These are phyloP conservation scores for Apiotrichum domesticum DNA, from an alignment of 1,284 basidiomycete genomes.

Conservation along the genomic window DNA sequence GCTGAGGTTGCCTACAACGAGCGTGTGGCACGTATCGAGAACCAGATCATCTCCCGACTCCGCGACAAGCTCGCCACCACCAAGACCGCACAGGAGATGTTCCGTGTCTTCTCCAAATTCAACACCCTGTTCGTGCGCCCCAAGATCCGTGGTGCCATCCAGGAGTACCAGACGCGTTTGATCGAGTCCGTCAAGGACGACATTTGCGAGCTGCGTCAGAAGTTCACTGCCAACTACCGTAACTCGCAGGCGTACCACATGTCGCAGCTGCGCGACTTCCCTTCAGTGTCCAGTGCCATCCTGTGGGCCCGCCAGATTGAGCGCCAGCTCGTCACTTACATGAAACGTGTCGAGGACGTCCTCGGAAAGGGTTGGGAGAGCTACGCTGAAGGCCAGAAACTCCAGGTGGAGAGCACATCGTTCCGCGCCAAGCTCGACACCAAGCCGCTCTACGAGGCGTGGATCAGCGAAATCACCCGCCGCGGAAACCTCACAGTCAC, in stretches of 20 bases:
- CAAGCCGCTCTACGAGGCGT: conserved; percentile 86
- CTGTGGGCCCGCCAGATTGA: conserved; percentile 99
- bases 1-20: conserved; percentile 98
- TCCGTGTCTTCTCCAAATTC: conserved; percentile 97
- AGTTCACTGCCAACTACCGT: conserved; percentile 93
- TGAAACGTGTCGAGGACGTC: conserved; percentile 99
- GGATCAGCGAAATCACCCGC: conserved; percentile 90
- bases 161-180: conserved; percentile 96
- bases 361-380: conserved; percentile 97
- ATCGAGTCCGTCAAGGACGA: conserved; percentile 98
- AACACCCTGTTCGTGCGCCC: conserved; percentile 95
- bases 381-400: conserved; percentile 97
- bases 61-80: conserved; percentile 91
- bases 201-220: conserved; percentile 90
- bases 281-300: conserved; percentile 93
- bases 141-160: conserved; percentile 96
- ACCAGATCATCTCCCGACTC: conserved; percentile 91
- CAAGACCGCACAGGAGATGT: conserved; percentile 97
- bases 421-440: conserved; percentile 97
- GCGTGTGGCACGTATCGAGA: conserved; percentile 92
- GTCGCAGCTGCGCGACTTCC: conserved; percentile 95
- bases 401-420: conserved; percentile 81
- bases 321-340: conserved; percentile 89
- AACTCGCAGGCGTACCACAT: conserved; percentile 95
- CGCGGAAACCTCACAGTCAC: conserved; percentile 73